Evolutionary conservation across 768 basidiomycete genomes (phyloP).

Genomic region (Fomitopsis pulvina): DNA sequence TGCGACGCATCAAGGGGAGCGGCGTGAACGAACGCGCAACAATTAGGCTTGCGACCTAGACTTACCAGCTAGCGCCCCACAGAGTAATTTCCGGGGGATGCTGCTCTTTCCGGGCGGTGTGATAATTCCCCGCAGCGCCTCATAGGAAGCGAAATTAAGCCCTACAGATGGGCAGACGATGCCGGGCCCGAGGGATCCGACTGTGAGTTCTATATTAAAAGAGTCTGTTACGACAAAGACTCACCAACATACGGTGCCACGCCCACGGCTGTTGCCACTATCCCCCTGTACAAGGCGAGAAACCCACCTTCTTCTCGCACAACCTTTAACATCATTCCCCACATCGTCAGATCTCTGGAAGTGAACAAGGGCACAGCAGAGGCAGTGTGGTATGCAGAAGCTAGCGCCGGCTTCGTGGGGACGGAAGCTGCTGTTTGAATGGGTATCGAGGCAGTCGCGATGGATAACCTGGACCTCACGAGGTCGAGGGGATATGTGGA

Average conservation of each 20-base stretch:
- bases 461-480: constrained; percentile 85
- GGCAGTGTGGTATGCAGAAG: constrained; percentile 54
- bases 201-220: constrained; percentile 1
- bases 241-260: constrained; percentile 77
- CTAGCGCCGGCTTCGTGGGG: constrained; percentile 28
- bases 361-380: constrained; percentile 33
- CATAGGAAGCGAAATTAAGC: constrained; percentile 94
- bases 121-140: constrained; percentile 65
- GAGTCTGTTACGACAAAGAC: constrained; percentile 1
- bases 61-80: constrained; percentile 83
- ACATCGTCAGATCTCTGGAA: constrained; percentile 57
- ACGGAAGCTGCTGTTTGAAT: constrained; percentile 16
- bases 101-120: constrained; percentile 78
- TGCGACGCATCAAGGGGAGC: constrained; percentile 19
- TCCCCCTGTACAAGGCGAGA: constrained; percentile 78
- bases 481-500: constrained; percentile 93
- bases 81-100: constrained; percentile 63
- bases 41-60: constrained; percentile 5
- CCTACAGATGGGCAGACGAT: constrained; percentile 22
- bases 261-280: constrained; percentile 79
- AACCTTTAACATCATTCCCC: constrained; percentile 88
- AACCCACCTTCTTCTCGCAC: constrained; percentile 90
- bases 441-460: constrained; percentile 80
- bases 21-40: too few relatives aligned
- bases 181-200: not conserved